Evolutionary conservation across 495 filamentous ascomycete species (phyloP), one percentile per base, ranked within the genome.

Genomic region (Aspergillus bridgeri): DNA sequence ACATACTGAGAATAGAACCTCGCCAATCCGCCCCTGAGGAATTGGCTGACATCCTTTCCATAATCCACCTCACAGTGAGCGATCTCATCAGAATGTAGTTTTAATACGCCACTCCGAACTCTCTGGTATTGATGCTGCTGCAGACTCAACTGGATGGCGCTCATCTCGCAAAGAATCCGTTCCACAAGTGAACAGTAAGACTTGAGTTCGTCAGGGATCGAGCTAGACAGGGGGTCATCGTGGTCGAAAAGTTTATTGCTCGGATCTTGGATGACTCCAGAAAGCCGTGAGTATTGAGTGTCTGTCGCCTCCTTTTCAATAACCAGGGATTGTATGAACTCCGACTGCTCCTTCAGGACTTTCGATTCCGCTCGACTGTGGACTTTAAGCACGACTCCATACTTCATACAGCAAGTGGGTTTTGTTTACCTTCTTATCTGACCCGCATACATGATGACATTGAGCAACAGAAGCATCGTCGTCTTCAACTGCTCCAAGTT

Each of bases 401-500:
- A n/a, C n/a, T n/a, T 18, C n/a, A 13, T 15, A 6, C n/a, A 25
- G 5, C 17, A 8, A 13, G 20, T 15, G n/a, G 9, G 45, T 27
- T 0, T 53, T 21, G 47, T 53, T 29, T 52, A 58, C 64, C 50
- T 60, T 25, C 64, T 53, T 33, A 67, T 23, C 21, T 69, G 65
- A 17, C 65, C 58, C 17, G 71, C 71, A 57, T 69, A 75, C 45
- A 62, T 67, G 27, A 77, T 67, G 0, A 77, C 74, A 57, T 72
- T 68, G 0, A 77, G 57, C 59, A 75, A 56, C 7, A 76, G 54
- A 13, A 66, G 47, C 59, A 75, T 62, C 18, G 69, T 75, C 11
- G 60, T 62, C 53, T 75, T 77, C 38, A 77, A 51, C 27, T 65
- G 66, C 21, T 76, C 73, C 22, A 76, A 53, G 38, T 72, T 66